Conservation (phyloP, 192 early-diverging fungal species). For the Diversispora eburnea region DNA sequence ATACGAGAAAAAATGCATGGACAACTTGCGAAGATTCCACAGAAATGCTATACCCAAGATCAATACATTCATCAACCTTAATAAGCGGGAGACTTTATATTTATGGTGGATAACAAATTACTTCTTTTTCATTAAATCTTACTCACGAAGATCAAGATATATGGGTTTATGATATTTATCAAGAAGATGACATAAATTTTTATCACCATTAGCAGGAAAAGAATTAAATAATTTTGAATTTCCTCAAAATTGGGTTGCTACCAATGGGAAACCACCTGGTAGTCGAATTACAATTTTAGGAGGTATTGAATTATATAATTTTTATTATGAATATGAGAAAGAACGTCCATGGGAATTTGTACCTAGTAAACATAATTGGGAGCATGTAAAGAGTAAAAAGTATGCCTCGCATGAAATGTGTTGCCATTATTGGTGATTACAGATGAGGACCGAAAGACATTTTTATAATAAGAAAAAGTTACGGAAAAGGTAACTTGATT, state of each 20-base stretch:
- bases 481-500: background rate
- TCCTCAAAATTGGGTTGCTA: background rate
- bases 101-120: conserved; percentile 11
- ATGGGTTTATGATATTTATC: background rate
- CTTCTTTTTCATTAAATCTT: background rate
- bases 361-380: background rate
- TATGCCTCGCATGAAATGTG: conserved; percentile 1
- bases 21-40: background rate
- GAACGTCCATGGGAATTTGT: background rate
- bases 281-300: conserved; percentile 14
- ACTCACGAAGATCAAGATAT: conserved; percentile 9
- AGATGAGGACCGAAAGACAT: background rate
- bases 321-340: background rate
- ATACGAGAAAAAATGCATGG: background rate
- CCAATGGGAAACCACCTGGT: background rate
- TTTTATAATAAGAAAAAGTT: conserved; percentile 5
- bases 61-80: background rate
- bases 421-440: background rate
- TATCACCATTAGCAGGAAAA: background rate
- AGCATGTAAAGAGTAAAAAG: background rate
- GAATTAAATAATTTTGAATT: background rate
- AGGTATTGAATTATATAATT: background rate
- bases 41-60: conserved; percentile 6
- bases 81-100: conserved; percentile 8
- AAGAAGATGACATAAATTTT: conserved; percentile 1